phyloP scores from a whole-genome alignment of 2,329 filamentous ascomycete species.

The Beauveria bassiana region DNA sequence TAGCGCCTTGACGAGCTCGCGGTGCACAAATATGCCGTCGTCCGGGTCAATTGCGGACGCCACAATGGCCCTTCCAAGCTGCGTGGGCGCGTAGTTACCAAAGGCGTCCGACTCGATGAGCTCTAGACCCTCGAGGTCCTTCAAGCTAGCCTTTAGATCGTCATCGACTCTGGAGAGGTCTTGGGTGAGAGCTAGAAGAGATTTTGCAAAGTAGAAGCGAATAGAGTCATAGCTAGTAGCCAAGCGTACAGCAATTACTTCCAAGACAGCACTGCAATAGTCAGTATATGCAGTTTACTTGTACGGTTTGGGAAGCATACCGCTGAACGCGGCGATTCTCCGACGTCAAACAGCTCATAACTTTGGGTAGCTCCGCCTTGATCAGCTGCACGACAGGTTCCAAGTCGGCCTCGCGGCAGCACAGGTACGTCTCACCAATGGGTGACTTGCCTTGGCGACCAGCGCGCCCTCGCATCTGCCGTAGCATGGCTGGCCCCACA shows the following conservation, averaged over 20 bases:
- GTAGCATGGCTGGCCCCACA: slow-evolving; percentile 70
- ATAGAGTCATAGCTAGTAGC: slow-evolving; percentile 58
- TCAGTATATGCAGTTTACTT: slow-evolving; percentile 12
- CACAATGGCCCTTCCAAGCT: slow-evolving; percentile 62
- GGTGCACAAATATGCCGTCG: slow-evolving; percentile 65
- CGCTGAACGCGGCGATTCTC: slow-evolving; percentile 62
- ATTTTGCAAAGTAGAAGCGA: slow-evolving; percentile 60
- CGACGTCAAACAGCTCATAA: slow-evolving; percentile 60
- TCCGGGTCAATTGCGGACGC: slow-evolving; percentile 66
- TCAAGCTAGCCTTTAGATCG: slow-evolving; percentile 51
- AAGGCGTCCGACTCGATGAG: slow-evolving; percentile 46
- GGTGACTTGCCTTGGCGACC: slow-evolving; percentile 74
- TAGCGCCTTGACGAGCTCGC: slow-evolving; percentile 59
- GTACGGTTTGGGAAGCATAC: slow-evolving; percentile 23
- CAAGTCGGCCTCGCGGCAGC: slow-evolving; percentile 60
- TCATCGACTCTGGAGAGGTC: slow-evolving; percentile 39
- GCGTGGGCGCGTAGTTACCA: slow-evolving; percentile 52
- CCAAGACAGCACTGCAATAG: slow-evolving; percentile 55
- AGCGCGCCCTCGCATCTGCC: slow-evolving; percentile 73
- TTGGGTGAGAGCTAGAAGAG: slow-evolving; percentile 54
- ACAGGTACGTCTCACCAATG: slow-evolving; percentile 69
- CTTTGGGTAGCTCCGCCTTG: slow-evolving; percentile 62
- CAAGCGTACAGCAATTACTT: slow-evolving; percentile 60
- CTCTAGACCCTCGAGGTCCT: slow-evolving; percentile 46
- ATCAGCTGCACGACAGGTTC: slow-evolving; percentile 63